Base-by-base conservation (phyloP, 2,329 filamentous ascomycete species). In the Xylaria multiplex region DNA sequence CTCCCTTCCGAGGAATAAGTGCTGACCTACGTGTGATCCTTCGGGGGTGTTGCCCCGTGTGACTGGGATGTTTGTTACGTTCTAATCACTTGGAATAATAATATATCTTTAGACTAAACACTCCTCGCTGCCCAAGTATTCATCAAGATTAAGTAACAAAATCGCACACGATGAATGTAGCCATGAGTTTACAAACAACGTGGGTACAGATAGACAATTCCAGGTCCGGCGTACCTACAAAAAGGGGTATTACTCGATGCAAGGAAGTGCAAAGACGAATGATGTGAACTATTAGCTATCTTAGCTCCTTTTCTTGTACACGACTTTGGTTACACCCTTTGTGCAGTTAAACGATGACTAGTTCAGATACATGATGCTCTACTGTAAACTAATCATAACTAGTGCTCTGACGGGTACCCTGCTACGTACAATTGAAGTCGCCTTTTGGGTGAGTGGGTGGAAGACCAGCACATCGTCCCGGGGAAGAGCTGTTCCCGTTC, bases 1-100 rank as follows among this genome's bases (percentile, higher is more conserved):
- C 19, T 67, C 13, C 67, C 67, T 45, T 3, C 40, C 7, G 58
- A 45, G 32, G 59, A 60, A 3, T 54, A 37, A 59, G 7, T 22
- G 50, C 8, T 43, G 1, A 4, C 13, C 8, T 24, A 0, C 0
- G 27, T 52, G 24, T 4, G 13, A 2, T 1, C 6, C 6, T 27
- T 27, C 27, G 27, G 27, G 27, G 2, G 27, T 5, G n/a, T 57
- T 22, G 45, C 14, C 6, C 19, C 19, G 19, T 19, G 42, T 54
- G 19, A 6, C 30, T n/a, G 37, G 19, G 9, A 37, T 35, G 35
- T 16, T 40, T 22, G 37, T 19, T 22, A 45, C 32, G 14, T n/a
- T 49, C 22, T 24, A 37, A 35, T 16, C 13, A n/a, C 30, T 8
- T 37, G 3, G 32, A 8, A 2, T 35, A 8, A 2, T 35, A 16